phyloP scores from a whole-genome alignment of 2,329 filamentous ascomycete genomes.

The Aspergillus chevalieri region DNA sequence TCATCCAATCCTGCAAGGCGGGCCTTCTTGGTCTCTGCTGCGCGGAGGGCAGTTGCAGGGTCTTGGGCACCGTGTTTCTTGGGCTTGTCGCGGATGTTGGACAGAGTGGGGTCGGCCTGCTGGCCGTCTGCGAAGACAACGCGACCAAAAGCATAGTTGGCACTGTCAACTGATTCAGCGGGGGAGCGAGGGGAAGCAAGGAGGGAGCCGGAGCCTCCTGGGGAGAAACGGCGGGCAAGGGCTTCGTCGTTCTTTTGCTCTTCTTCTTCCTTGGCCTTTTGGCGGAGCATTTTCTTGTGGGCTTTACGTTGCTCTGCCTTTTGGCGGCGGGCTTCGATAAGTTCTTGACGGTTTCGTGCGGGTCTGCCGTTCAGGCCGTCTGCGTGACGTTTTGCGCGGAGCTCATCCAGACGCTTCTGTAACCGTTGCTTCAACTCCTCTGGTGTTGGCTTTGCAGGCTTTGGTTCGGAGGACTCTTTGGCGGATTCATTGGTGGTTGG shows the following conservation, averaged over 20 bases:
- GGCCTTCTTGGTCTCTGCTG: constrained; percentile 78
- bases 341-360: constrained; percentile 79
- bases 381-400: constrained; percentile 80
- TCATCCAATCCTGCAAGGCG: constrained; percentile 69
- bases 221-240: constrained; percentile 49
- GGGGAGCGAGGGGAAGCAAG: constrained; percentile 50
- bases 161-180: constrained; percentile 40
- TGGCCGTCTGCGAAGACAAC: constrained; percentile 87
- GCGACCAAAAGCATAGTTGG: constrained; percentile 81
- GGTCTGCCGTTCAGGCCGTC: constrained; percentile 75
- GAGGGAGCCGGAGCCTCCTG: constrained; percentile 55
- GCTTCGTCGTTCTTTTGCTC: constrained; percentile 55
- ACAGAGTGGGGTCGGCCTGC: constrained; percentile 65
- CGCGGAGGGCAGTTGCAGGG: constrained; percentile 75
- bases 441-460: constrained; percentile 62
- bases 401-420: constrained; percentile 73
- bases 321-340: constrained; percentile 80
- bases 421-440: constrained; percentile 72
- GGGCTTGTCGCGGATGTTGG: constrained; percentile 56
- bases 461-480: constrained; percentile 40
- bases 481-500: constrained; percentile 23
- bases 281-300: constrained; percentile 79
- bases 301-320: constrained; percentile 83
- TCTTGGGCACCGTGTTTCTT: constrained; percentile 81
- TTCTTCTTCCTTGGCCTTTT: constrained; percentile 73